These are phyloP conservation scores for Didymella segeticola DNA, from an alignment of 2,329 filamentous ascomycete species.

Conservation along the genomic window DNA sequence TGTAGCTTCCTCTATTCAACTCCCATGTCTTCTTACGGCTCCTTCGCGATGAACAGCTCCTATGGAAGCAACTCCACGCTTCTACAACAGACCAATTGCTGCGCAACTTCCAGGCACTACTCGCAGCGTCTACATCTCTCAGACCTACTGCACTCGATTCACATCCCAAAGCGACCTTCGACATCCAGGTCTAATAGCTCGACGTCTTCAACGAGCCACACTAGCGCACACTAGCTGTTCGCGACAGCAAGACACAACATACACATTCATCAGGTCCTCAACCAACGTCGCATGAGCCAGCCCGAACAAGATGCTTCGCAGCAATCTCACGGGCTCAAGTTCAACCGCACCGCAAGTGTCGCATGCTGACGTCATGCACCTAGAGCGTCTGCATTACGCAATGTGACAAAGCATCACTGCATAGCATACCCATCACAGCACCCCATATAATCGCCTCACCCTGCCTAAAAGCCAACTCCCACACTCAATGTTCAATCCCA, in stretches of 20 bases:
- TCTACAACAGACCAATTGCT: constrained; percentile 14
- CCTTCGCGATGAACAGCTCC: constrained; percentile 15
- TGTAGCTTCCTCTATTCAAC: not conserved
- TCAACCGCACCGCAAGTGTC: not conserved
- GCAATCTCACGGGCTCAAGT: not conserved
- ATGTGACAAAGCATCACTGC: not conserved
- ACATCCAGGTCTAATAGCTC: not conserved
- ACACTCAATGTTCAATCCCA: constrained; percentile 7
- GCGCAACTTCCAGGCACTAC: constrained; percentile 16
- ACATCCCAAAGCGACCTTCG: not conserved
- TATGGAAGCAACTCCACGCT: constrained; percentile 25
- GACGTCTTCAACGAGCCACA: not conserved
- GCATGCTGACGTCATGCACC: constrained; percentile 17
- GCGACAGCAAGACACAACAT: constrained; percentile 11
- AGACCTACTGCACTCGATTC: constrained; percentile 10
- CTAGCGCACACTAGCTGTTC: constrained; percentile 10
- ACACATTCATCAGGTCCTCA: not conserved
- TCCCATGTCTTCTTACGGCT: constrained; percentile 17
- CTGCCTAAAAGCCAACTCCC: not conserved
- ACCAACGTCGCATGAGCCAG: constrained; percentile 8
- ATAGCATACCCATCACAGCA: not conserved
- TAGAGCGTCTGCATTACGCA: constrained; percentile 5
- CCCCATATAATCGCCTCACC: not conserved
- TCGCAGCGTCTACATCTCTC: constrained; percentile 20
- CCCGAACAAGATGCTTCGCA: not conserved